phyloP scores from a whole-genome alignment of 2,329 filamentous ascomycete species.

The Chaetoscypha palmicola region DNA sequence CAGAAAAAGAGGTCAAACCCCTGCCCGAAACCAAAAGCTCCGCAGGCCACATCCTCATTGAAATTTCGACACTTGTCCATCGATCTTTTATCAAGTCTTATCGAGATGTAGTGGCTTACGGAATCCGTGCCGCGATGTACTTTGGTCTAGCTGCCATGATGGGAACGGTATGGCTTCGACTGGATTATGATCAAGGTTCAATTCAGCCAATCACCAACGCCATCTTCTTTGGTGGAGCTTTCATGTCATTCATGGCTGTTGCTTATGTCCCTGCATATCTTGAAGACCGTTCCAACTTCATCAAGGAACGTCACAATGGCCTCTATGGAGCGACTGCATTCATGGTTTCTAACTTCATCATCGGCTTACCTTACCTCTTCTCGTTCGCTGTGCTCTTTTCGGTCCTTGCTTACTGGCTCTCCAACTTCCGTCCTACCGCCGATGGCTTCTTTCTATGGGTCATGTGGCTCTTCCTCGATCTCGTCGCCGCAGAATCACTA shows the following conservation, averaged over 20 bases:
- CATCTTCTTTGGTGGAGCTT: constrained; percentile 68
- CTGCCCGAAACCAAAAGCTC: constrained; percentile 22
- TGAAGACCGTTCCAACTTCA: constrained; percentile 66
- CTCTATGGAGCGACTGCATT: constrained; percentile 70
- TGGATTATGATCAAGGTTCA: constrained; percentile 59
- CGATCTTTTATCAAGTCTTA: constrained; percentile 78
- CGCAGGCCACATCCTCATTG: constrained; percentile 28
- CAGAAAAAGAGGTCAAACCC: constrained; percentile 11
- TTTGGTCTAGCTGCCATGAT: constrained; percentile 73
- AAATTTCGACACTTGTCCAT: constrained; percentile 63
- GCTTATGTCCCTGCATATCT: constrained; percentile 81
- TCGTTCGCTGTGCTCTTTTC: constrained; percentile 71
- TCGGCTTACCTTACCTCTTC: constrained; percentile 76
- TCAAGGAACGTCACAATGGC: constrained; percentile 75
- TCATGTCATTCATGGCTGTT: constrained; percentile 76
- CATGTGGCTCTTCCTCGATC: constrained; percentile 79
- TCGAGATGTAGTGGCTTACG: constrained; percentile 77
- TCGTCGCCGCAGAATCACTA: constrained; percentile 73
- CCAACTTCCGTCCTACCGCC: constrained; percentile 61
- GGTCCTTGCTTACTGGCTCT: constrained; percentile 70
- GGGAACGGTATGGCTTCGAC: constrained; percentile 78
- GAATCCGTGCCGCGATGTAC: constrained; percentile 79
- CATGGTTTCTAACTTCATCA: constrained; percentile 71
- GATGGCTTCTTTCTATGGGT: constrained; percentile 69
- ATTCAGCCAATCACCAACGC: constrained; percentile 80